Base-by-base conservation (phyloP, 768 basidiomycete species). In the Boletus reticulatus region DNA sequence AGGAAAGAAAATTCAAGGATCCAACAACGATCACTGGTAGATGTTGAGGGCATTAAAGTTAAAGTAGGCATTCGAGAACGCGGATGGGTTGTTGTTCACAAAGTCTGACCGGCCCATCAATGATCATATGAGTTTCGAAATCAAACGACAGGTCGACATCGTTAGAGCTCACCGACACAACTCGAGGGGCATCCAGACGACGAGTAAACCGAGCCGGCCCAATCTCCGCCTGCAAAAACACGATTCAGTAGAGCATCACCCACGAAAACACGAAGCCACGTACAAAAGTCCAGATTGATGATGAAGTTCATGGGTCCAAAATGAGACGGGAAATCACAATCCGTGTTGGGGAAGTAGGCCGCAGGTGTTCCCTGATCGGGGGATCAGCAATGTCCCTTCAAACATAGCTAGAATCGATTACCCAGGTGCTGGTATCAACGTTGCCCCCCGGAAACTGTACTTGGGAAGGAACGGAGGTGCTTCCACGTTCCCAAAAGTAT, bases 401-500 rank as follows among this genome's bases (percentile, higher is more conserved):
- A 32, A 19, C 0, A 2, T 29, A 16, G 27, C 6, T 5, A 22
- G 20, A 47, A 36, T 48, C 8, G n/a, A 14, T 44, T 52, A 72
- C 72, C 68, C 72, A 73, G 24, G 36, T 57, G 38, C 50, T 51
- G 20, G 68, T 58, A 48, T 67, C 32, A 13, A 68, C 59, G 9
- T 50, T 63, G 10, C 44, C 42, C 2, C 61, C 61, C 11, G 65
- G 68, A 48, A 51, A 49, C 38, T 19, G 55, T 31, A 79, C 69
- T 39, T 73, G 61, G 4, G 57, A 55, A 12, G 78, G 78, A 16
- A 77, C 69, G n/a, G 59, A 61, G 1, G 67, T 17, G 43, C 67
- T 68, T 17, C 67, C 63, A 22, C 78, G 64, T 31, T 71, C 72
- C 75, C 78, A 78, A 56, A 75, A 77, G 62, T 69, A 78, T 36